Evolutionary conservation across 2,329 filamentous ascomycete genomes (phyloP).

Genomic region (Xylariales sp.): DNA sequence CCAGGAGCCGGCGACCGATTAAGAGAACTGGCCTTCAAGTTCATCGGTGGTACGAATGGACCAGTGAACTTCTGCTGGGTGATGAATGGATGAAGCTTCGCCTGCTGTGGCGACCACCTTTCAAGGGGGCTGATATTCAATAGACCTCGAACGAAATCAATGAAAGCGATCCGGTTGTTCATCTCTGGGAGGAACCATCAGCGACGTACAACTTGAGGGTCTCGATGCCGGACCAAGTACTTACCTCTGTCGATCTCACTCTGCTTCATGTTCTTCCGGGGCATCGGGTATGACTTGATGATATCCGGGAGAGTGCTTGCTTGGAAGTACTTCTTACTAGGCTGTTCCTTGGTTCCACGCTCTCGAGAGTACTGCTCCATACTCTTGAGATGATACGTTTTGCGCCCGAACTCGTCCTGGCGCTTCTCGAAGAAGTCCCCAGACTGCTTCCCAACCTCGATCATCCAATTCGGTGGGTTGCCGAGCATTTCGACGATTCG

Average conservation of each 20-base stretch:
- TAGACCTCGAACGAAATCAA: slow-evolving; percentile 92
- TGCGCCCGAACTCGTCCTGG: slow-evolving; percentile 85
- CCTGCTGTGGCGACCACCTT: slow-evolving; percentile 95
- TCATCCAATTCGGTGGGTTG: slow-evolving; percentile 96
- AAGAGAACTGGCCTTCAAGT: slow-evolving; percentile 79
- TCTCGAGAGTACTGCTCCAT: slow-evolving; percentile 98
- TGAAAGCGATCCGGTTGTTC: slow-evolving; percentile 95
- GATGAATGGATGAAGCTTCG: slow-evolving; percentile 95
- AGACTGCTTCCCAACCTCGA: slow-evolving; percentile 97
- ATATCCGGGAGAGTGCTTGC: slow-evolving; percentile 92
- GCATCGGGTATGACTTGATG: slow-evolving; percentile 97
- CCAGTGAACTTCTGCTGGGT: slow-evolving; percentile 97
- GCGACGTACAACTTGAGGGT: slow-evolving; percentile 6
- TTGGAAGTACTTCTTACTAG: slow-evolving; percentile 99
- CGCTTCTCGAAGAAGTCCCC: slow-evolving; percentile 95
- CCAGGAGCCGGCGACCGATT: slow-evolving; percentile 87
- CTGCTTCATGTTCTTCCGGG: slow-evolving; percentile 98
- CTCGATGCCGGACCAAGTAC: slow-evolving; percentile 20
- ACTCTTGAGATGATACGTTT: slow-evolving; percentile 86
- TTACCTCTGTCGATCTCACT: slow-evolving; percentile 92
- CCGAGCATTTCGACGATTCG: slow-evolving; percentile 98
- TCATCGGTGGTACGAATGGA: slow-evolving; percentile 95
- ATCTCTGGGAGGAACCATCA: slow-evolving; percentile 63
- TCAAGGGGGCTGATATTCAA: slow-evolving; percentile 94
- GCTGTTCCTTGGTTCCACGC: slow-evolving; percentile 94